These are phyloP conservation scores for Beauveria rudraprayagi DNA, from an alignment of 2,329 filamentous ascomycete species.

Conservation along the genomic window DNA sequence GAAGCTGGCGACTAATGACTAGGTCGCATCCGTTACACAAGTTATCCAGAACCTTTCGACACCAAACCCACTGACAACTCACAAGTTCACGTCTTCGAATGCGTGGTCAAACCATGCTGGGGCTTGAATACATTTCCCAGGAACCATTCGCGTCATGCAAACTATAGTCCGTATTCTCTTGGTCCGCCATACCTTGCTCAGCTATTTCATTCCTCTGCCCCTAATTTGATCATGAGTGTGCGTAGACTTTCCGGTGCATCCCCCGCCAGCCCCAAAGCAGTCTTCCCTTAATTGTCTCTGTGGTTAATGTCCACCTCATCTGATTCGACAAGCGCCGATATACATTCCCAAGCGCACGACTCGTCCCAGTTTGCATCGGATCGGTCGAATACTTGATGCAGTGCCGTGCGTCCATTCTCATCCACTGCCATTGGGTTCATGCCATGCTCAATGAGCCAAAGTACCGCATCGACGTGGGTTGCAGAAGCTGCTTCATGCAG, in stretches of 20 bases:
- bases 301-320: conserved; percentile 2
- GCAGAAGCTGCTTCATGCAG: background rate
- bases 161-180: background rate
- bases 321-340: background rate
- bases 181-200: background rate
- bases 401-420: background rate
- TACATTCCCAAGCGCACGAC: background rate
- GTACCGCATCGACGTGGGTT: background rate
- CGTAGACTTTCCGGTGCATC: background rate
- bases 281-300: background rate
- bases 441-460: background rate
- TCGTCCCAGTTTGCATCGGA: too few species aligned
- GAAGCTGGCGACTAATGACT: too few species aligned
- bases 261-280: background rate
- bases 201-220: background rate
- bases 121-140: background rate
- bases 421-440: background rate
- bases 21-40: too few species aligned
- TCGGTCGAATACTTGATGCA: background rate
- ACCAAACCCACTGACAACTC: too few species aligned
- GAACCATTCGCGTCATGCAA: background rate
- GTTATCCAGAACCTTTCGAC: too few species aligned
- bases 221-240: background rate
- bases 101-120: background rate
- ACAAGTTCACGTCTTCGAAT: too few species aligned